A percentile compares a stretch with the other conserved stretches of the same genome.
Evolutionary conservation across 2,329 filamentous ascomycete genomes (phyloP).

Genomic region (Stagonosporopsis rhizophila): DNA sequence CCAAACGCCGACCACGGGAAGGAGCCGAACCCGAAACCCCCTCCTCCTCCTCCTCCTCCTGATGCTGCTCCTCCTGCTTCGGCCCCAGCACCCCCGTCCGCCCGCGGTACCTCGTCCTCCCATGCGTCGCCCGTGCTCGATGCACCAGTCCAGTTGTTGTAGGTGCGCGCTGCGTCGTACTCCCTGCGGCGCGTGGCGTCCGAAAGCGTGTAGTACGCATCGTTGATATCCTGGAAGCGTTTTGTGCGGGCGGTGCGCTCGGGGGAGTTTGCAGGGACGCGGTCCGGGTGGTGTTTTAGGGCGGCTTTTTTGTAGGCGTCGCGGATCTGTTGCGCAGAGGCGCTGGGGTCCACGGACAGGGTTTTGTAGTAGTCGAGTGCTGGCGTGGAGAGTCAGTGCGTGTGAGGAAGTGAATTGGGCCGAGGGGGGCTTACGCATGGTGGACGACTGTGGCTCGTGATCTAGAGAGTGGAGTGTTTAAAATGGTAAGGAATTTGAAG

Average conservation of each 20-base stretch:
- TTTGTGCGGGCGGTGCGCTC: conserved; percentile 83
- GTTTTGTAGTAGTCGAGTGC: conserved; percentile 29
- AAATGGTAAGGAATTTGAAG: too few species aligned
- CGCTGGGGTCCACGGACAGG: conserved; percentile 75
- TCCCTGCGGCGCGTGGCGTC: conserved; percentile 78
- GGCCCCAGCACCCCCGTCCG: background rate
- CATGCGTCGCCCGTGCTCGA: conserved; percentile 51
- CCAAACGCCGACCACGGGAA: conserved; percentile 82
- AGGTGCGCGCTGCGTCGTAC: conserved; percentile 77
- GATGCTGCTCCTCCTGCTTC: conserved; percentile 29
- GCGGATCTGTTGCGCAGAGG: conserved; percentile 82
- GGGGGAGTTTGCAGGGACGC: conserved; percentile 81
- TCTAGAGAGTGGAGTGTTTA: background rate
- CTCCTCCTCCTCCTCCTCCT: background rate
- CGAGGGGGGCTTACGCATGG: conserved; percentile 4
- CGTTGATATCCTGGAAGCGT: conserved; percentile 89
- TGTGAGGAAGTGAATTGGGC: background rate
- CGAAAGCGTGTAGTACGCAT: conserved; percentile 90
- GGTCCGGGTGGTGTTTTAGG: conserved; percentile 91
- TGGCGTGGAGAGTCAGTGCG: conserved; percentile 6
- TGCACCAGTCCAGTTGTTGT: conserved; percentile 57
- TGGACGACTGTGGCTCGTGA: background rate
- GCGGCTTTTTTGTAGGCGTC: conserved; percentile 95
- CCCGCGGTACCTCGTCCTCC: conserved; percentile 58
- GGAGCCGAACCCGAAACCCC: conserved; percentile 43